Percentiles rank a stretch among this genome's conserved stretches.
Conservation (phyloP, 2,329 filamentous ascomycete species). For the Gaeumannomyces sp. region DNA sequence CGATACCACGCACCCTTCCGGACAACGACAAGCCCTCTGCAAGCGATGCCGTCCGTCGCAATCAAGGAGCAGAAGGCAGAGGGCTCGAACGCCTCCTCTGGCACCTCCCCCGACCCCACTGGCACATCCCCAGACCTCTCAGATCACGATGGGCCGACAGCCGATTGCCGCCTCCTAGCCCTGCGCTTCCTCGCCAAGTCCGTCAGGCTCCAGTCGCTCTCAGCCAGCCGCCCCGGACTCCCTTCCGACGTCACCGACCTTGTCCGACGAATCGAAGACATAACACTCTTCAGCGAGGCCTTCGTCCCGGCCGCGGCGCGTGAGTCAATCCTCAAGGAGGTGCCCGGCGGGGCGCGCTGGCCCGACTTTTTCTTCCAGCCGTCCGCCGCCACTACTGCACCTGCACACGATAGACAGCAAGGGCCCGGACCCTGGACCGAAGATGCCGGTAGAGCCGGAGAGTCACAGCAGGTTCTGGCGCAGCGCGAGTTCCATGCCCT, state of each 20-base stretch:
- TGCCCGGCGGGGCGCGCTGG: neutral
- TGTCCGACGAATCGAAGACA: neutral
- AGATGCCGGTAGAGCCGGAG: no score
- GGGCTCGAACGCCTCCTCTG: neutral
- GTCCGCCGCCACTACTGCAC: neutral
- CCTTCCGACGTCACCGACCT: neutral
- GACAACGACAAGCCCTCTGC: neutral
- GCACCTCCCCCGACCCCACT: no score
- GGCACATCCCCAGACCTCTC: neutral
- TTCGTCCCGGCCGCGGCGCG: neutral
- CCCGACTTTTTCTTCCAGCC: neutral
- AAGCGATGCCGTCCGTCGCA: neutral
- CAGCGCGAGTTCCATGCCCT: no score
- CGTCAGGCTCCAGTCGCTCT: neutral
- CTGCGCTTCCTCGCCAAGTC: neutral
- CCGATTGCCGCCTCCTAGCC: neutral
- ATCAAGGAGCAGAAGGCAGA: neutral
- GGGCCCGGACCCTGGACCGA: no score
- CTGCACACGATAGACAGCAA: neutral
- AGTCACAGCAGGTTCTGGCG: no score
- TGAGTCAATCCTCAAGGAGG: neutral
- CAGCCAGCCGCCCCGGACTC: neutral
- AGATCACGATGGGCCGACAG: neutral
- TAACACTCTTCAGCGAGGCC: neutral
- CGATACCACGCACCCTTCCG: neutral